Evolutionary conservation across 2,329 filamentous ascomycete genomes (phyloP).

Genomic region (Penicillium sclerotigenum): DNA sequence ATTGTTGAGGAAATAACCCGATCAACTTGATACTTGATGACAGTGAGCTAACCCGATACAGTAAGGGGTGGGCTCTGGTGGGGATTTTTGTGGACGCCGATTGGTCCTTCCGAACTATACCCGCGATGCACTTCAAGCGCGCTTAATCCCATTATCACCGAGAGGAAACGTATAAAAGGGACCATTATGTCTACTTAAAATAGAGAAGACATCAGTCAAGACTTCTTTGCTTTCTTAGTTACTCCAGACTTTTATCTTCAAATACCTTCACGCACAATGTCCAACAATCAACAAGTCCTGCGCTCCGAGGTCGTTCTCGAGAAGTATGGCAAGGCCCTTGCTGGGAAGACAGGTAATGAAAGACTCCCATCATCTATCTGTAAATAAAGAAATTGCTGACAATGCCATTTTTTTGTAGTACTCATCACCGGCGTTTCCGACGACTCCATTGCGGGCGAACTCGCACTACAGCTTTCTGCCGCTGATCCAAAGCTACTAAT

Average conservation of each 20-base stretch:
- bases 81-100: not conserved
- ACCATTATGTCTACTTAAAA: accelerated
- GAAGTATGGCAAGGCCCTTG: conserved; percentile 18
- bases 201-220: not conserved
- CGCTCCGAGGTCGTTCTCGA: conserved; percentile 19
- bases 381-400: no score
- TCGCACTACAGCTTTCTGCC: conserved; percentile 21
- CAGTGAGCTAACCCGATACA: conserved; percentile 5
- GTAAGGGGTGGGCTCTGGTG: not conserved
- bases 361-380: not conserved
- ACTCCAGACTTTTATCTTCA: not conserved
- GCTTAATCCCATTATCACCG: not conserved
- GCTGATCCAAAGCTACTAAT: conserved; percentile 22
- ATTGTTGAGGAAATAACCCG: not conserved
- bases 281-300: conserved; percentile 14
- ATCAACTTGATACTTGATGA: conserved; percentile 4
- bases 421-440: conserved; percentile 25
- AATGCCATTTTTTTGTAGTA: conserved; percentile 5
- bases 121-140: not conserved
- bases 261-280: conserved; percentile 1
- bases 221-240: not conserved
- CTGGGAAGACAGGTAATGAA: conserved; percentile 18
- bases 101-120: not conserved
- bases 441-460: conserved; percentile 25
- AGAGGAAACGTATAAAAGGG: not conserved